Evolutionary conservation across 768 basidiomycete species (phyloP).

Genomic region (Pleurotus ostreatus): DNA sequence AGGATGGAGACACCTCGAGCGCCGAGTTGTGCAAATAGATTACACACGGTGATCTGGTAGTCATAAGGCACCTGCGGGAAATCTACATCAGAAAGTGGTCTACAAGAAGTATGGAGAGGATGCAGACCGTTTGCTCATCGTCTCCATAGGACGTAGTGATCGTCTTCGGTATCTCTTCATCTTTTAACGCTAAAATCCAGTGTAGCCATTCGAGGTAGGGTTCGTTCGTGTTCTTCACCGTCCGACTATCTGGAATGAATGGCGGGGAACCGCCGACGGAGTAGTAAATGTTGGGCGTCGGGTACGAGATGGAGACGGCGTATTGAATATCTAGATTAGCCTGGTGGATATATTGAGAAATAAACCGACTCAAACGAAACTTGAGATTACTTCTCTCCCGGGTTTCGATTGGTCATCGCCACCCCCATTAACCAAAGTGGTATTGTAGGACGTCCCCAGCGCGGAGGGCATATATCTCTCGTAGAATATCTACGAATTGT

Average conservation of each 20-base stretch:
- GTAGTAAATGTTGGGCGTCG: conserved; percentile 41
- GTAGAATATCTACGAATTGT: conserved; percentile 28
- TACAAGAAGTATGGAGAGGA: not conserved
- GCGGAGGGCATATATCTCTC: conserved; percentile 28
- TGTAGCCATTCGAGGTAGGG: conserved; percentile 40
- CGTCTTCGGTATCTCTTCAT: conserved; percentile 34
- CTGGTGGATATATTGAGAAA: conserved; percentile 11
- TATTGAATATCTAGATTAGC: conserved; percentile 53
- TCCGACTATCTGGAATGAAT: conserved; percentile 34
- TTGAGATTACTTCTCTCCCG: conserved; percentile 21
- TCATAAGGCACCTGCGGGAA: not conserved
- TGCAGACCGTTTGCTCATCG: conserved; percentile 27
- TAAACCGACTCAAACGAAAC: not conserved
- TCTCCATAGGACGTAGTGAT: conserved; percentile 54
- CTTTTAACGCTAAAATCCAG: conserved; percentile 31
- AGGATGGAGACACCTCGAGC: conserved; percentile 45
- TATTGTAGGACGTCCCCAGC: conserved; percentile 25
- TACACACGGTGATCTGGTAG: conserved; percentile 15
- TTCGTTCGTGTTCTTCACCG: conserved; percentile 39
- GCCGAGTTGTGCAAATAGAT: conserved; percentile 33
- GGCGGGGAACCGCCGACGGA: conserved; percentile 45
- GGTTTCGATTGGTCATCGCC: conserved; percentile 32
- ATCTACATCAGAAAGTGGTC: not conserved
- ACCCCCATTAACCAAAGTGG: conserved; percentile 34
- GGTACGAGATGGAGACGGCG: conserved; percentile 34